Conservation (phyloP, 2,329 filamentous ascomycete species). For the Talaromyces sp. region DNA sequence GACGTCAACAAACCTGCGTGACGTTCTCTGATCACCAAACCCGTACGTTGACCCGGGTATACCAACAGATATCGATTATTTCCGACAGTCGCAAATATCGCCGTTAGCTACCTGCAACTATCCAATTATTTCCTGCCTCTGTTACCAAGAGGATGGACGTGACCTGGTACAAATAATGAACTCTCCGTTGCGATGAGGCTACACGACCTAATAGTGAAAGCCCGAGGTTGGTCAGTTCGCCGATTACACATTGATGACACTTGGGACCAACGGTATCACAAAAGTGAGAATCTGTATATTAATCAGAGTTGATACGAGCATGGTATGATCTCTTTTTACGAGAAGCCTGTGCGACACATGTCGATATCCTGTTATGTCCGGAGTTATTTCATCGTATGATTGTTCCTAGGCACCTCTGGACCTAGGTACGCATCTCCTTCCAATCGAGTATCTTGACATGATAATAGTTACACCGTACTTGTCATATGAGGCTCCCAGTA, state of each 20-base stretch:
- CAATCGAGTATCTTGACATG: neutral
- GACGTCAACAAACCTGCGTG: neutral
- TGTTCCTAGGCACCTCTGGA: neutral
- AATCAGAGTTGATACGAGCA: neutral
- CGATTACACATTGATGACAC: conserved; percentile 9
- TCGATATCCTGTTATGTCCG: neutral
- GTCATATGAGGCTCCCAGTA: neutral
- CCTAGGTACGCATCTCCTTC: neutral
- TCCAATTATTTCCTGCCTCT: neutral
- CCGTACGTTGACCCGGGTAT: neutral
- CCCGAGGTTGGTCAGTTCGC: conserved; percentile 10
- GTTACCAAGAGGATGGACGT: neutral
- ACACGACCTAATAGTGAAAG: neutral
- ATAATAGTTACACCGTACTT: neutral
- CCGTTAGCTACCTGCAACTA: conserved; percentile 8
- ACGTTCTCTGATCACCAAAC: neutral
- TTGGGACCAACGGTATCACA: neutral
- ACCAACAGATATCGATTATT: neutral
- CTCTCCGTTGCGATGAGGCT: neutral
- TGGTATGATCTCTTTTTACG: neutral
- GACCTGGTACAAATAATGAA: neutral
- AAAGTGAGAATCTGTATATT: neutral
- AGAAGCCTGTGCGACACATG: neutral
- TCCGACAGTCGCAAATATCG: neutral
- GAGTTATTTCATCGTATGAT: neutral